phyloP scores from a whole-genome alignment of 495 filamentous ascomycete species.

The Penicillium nucicola region DNA sequence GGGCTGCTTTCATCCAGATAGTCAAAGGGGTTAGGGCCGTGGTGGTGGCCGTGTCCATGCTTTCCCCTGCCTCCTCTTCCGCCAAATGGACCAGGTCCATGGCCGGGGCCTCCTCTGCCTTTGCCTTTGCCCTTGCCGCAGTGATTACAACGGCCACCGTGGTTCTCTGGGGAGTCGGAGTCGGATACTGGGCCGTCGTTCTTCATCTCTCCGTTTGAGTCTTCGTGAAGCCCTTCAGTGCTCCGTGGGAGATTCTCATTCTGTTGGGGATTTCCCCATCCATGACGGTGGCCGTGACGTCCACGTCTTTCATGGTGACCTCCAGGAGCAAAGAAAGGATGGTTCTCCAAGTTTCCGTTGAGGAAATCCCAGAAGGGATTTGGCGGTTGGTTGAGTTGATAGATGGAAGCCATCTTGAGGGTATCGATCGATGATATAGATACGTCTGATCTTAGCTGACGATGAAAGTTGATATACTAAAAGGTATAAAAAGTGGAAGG shows the following conservation, averaged over 20 bases:
- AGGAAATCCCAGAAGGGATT: conserved; percentile 36
- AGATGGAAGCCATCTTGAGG: conserved; percentile 32
- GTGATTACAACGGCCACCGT: conserved; percentile 1
- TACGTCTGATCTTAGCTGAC: not conserved
- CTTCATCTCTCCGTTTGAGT: conserved; percentile 4
- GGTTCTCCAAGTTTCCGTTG: conserved; percentile 28
- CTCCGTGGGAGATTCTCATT: not conserved
- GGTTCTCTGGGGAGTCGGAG: conserved; percentile 7
- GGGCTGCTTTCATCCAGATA: not conserved
- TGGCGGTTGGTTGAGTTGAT: conserved; percentile 33
- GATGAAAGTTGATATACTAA: not conserved
- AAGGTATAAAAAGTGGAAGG: not conserved
- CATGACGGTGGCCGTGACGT: conserved; percentile 1
- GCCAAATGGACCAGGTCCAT: not conserved
- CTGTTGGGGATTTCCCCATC: conserved; percentile 2
- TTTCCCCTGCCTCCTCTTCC: not conserved
- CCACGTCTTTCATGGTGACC: conserved; percentile 11
- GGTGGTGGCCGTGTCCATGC: not conserved
- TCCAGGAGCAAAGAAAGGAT: conserved; percentile 36
- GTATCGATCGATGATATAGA: not conserved
- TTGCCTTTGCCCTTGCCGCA: conserved; percentile 12
- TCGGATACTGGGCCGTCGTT: conserved; percentile 6
- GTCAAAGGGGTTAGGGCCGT: not conserved
- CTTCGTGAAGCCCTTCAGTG: not conserved
- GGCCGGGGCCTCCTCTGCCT: not conserved